Conservation (phyloP, 1,284 basidiomycete genomes). For the Papiliotrema fonsecae region DNA sequence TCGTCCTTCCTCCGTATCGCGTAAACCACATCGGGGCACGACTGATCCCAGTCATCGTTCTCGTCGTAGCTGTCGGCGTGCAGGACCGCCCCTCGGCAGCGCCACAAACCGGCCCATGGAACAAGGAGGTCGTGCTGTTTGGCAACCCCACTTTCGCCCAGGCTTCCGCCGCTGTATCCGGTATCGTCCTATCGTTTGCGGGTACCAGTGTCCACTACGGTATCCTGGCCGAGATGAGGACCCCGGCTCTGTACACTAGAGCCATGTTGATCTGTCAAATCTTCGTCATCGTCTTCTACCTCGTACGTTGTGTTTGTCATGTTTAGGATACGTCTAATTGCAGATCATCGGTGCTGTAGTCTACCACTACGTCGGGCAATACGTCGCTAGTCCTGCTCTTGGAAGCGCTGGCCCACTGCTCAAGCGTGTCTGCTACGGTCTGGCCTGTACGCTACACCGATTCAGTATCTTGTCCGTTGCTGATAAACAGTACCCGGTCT, state of each 20-base stretch:
- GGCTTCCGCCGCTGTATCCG: slow-evolving; percentile 39
- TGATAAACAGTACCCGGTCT: no score
- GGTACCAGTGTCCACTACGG: slow-evolving; percentile 32
- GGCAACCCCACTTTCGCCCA: slow-evolving; percentile 28
- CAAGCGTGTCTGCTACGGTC: slow-evolving; percentile 38
- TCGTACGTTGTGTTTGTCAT: slow-evolving; percentile 14
- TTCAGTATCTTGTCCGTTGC: no score
- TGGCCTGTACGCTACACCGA: slow-evolving; percentile 30
- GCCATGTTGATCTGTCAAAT: slow-evolving; percentile 21
- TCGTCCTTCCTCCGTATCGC: not conserved
- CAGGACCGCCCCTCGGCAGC: slow-evolving; percentile 36
- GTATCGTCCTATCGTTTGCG: slow-evolving; percentile 38
- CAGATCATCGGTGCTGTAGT: slow-evolving; percentile 19
- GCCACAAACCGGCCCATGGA: slow-evolving; percentile 21
- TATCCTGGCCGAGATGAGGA: slow-evolving; percentile 48
- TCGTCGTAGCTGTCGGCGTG: slow-evolving; percentile 45
- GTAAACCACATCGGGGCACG: not conserved
- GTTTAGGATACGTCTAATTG: slow-evolving; percentile 8
- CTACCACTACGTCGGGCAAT: slow-evolving; percentile 36
- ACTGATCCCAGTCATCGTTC: slow-evolving; percentile 28
- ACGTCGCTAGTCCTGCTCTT: slow-evolving; percentile 47
- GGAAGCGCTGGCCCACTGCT: slow-evolving; percentile 46
- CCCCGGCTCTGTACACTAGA: slow-evolving; percentile 28
- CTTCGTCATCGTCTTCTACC: slow-evolving; percentile 34
- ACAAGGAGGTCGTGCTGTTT: slow-evolving; percentile 21